Conservation (phyloP, 2,329 filamentous ascomycete species). For the Sarocladiaceae sp. region DNA sequence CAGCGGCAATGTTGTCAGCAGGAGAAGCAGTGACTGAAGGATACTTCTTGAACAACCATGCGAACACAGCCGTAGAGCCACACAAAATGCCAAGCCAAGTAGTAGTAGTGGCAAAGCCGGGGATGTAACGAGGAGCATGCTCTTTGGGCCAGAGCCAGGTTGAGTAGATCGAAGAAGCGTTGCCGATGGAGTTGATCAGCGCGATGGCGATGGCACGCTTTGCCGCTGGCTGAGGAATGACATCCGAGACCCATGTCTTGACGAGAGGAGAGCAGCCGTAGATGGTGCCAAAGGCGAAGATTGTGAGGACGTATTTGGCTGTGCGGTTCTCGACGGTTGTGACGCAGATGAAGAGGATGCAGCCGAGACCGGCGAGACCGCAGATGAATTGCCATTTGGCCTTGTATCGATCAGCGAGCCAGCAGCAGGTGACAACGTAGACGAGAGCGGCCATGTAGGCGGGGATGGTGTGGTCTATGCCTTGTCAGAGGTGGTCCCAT, state of each 20-base stretch:
- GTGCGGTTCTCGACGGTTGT: conserved; percentile 13
- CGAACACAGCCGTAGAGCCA: conserved; percentile 11
- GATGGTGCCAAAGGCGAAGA: conserved; percentile 23
- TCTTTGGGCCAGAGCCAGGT: conserved; percentile 12
- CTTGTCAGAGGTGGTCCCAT: not conserved
- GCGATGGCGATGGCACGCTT: conserved; percentile 12
- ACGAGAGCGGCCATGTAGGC: conserved; percentile 21
- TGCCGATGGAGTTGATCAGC: conserved; percentile 11
- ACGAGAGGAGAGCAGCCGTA: conserved; percentile 22
- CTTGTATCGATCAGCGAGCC: conserved; percentile 20
- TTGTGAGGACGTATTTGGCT: conserved; percentile 19
- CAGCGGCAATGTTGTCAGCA: not conserved
- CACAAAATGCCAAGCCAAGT: conserved; percentile 15
- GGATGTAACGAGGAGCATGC: conserved; percentile 11
- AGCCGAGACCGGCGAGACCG: conserved; percentile 19
- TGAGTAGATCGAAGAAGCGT: conserved; percentile 12
- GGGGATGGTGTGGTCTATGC: conserved; percentile 20
- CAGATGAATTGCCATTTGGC: conserved; percentile 22
- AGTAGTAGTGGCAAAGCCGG: conserved; percentile 14
- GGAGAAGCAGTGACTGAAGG: conserved; percentile 2
- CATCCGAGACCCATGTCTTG: conserved; percentile 18
- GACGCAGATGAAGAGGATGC: conserved; percentile 20
- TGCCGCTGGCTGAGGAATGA: conserved; percentile 16
- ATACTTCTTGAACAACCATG: conserved; percentile 15
- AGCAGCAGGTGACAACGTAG: conserved; percentile 21